Conservation (phyloP, 148 eudicot genomes). For the Arbutus unedo region DNA sequence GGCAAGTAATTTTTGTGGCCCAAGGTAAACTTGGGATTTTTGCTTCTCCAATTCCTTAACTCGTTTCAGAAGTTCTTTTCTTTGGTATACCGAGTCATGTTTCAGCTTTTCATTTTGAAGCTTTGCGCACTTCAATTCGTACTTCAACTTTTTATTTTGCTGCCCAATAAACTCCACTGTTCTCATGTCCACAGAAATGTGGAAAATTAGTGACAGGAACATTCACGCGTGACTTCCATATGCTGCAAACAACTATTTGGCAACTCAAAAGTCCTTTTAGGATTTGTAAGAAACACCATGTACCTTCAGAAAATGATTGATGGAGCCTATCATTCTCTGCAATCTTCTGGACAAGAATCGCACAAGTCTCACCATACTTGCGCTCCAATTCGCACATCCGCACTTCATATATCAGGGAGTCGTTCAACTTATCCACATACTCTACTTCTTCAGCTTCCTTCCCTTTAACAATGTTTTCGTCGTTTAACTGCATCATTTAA, state of each 20-base stretch:
- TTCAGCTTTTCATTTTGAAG: conserved; percentile 14
- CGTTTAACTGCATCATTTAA: background rate
- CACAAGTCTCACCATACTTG: background rate
- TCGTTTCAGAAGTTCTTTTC: background rate
- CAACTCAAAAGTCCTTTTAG: background rate
- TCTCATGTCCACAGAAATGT: background rate
- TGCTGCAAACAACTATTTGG: background rate
- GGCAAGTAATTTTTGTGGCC: background rate
- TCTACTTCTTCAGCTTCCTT: background rate
- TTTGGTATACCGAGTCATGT: background rate
- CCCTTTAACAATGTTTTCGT: background rate
- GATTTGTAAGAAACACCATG: background rate
- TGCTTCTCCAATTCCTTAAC: background rate
- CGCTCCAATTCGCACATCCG: background rate
- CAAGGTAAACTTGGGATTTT: background rate
- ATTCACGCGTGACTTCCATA: background rate
- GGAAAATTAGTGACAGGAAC: background rate
- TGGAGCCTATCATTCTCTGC: conserved; percentile 8
- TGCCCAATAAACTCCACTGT: background rate
- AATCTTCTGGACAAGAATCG: background rate
- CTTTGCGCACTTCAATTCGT: background rate
- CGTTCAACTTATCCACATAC: background rate
- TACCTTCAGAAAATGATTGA: conserved; percentile 14
- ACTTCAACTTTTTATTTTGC: background rate
- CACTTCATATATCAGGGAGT: background rate